A percentile compares a stretch with the other conserved stretches of the same genome.
phyloP scores from a whole-genome alignment of 768 basidiomycete genomes.

The Rhodotorula diobovata region DNA sequence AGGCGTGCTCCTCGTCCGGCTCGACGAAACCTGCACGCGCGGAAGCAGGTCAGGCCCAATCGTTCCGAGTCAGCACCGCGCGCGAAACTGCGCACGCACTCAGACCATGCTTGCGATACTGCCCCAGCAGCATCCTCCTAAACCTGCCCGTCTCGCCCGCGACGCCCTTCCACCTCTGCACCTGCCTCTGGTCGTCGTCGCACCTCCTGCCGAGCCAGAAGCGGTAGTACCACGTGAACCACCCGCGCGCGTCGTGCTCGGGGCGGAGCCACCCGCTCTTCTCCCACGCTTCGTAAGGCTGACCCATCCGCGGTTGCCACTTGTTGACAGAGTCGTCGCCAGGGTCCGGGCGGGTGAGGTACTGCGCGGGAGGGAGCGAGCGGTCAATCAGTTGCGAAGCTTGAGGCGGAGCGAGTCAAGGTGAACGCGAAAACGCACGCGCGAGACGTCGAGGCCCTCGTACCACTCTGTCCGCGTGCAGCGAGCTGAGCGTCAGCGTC shows the following conservation, averaged over 20 bases:
- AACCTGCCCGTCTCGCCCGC: slow-evolving; percentile 23
- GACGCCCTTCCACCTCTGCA: slow-evolving; percentile 17
- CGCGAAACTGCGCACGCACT: background rate
- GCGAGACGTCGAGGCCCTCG: slow-evolving; percentile 11
- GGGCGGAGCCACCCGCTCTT: slow-evolving; percentile 23
- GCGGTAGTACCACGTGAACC: slow-evolving; percentile 35
- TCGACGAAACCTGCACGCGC: slow-evolving; percentile 9
- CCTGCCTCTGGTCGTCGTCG: slow-evolving; percentile 26
- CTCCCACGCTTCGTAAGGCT: slow-evolving; percentile 30
- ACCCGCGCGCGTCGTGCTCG: slow-evolving; percentile 28
- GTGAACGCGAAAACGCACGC: slow-evolving; percentile 13
- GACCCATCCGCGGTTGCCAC: slow-evolving; percentile 26
- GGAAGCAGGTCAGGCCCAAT: background rate
- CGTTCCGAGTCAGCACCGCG: background rate
- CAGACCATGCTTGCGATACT: slow-evolving; percentile 13
- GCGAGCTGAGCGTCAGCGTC: too few species aligned
- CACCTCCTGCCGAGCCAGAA: slow-evolving; percentile 30
- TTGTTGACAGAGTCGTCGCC: slow-evolving; percentile 17
- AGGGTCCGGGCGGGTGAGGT: slow-evolving; percentile 24
- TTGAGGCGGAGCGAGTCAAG: background rate
- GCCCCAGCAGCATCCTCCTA: slow-evolving; percentile 19
- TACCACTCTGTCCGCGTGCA: slow-evolving; percentile 10
- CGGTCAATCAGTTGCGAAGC: background rate
- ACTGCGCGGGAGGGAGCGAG: background rate
- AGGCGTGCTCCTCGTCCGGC: slow-evolving; percentile 14